A percentile compares a stretch with the other conserved stretches of the same genome.
Conservation (phyloP, 208 protist genomes). For the Acanthamoeba castellanii region DNA sequence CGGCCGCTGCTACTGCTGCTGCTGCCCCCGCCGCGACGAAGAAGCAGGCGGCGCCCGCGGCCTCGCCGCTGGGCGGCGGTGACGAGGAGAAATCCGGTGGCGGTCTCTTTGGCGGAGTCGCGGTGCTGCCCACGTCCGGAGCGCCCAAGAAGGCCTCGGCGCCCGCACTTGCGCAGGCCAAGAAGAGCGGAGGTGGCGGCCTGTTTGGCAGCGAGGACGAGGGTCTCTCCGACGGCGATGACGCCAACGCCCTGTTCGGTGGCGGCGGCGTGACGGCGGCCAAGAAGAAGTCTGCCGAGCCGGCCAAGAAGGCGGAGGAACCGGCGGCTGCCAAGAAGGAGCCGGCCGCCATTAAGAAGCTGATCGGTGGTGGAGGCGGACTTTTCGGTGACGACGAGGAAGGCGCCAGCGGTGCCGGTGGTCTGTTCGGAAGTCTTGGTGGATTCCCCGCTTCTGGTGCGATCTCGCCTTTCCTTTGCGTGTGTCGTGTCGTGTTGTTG, state of each 20-base stretch:
- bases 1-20: too few species aligned
- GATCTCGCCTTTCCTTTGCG: too few species aligned
- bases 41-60: slow-evolving; percentile 2
- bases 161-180: neutral
- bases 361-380: too few species aligned
- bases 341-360: neutral
- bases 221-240: neutral
- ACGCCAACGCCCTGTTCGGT: slow-evolving; percentile 29
- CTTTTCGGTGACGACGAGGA: neutral
- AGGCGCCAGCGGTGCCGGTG: too few species aligned
- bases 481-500: too few species aligned
- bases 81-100: neutral
- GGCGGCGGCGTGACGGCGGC: neutral
- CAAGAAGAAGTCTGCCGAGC: neutral
- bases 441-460: too few species aligned
- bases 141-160: neutral
- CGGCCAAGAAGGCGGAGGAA: slow-evolving; percentile 16
- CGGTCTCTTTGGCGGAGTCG: neutral
- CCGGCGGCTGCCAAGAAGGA: neutral
- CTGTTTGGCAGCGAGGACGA: slow-evolving; percentile 24
- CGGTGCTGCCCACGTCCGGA: neutral
- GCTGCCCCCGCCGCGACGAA: neutral
- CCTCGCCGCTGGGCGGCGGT: neutral
- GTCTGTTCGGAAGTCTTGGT: too few species aligned
- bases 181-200: neutral